Evolutionary conservation across 2,329 filamentous ascomycete genomes (phyloP).

Genomic region (Lasiodiplodia sp.): DNA sequence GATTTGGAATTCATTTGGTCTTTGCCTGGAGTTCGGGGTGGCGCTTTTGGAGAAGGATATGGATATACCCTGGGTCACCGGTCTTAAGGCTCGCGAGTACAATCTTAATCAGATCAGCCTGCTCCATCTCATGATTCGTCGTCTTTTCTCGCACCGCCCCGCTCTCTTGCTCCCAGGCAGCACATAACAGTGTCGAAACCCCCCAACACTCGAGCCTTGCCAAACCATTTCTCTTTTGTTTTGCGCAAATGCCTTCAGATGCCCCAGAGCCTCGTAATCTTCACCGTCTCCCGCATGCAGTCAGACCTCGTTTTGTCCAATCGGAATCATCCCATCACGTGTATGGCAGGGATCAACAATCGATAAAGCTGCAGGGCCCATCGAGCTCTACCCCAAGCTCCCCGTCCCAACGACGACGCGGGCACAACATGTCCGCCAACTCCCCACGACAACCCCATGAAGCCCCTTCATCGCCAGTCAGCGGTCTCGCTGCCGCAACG

Average conservation of each 20-base stretch:
- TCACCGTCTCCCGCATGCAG: background rate
- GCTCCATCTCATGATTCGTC: conserved; percentile 21
- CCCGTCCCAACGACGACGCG: conserved; percentile 18
- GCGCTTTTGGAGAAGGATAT: conserved; percentile 7
- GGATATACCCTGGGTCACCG: conserved; percentile 21
- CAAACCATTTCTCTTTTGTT: background rate
- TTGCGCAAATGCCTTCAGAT: background rate
- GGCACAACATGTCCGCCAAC: conserved; percentile 25
- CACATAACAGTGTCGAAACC: background rate
- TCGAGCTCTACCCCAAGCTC: conserved; percentile 28
- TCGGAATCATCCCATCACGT: conserved; percentile 26
- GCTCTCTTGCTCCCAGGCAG: conserved; percentile 8
- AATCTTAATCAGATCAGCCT: conserved; percentile 19
- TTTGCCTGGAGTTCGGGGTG: conserved; percentile 19
- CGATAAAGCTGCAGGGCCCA: conserved; percentile 29
- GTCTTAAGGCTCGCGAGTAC: conserved; percentile 16
- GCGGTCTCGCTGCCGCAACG: background rate
- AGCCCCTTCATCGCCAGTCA: background rate
- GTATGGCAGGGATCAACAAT: conserved; percentile 27
- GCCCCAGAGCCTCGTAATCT: background rate
- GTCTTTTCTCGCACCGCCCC: conserved; percentile 8
- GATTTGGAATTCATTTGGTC: background rate
- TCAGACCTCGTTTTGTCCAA: background rate
- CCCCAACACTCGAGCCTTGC: background rate
- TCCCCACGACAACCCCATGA: conserved; percentile 22